Conservation (phyloP, 2,329 filamentous ascomycete genomes). For the Penicillium sp. region DNA sequence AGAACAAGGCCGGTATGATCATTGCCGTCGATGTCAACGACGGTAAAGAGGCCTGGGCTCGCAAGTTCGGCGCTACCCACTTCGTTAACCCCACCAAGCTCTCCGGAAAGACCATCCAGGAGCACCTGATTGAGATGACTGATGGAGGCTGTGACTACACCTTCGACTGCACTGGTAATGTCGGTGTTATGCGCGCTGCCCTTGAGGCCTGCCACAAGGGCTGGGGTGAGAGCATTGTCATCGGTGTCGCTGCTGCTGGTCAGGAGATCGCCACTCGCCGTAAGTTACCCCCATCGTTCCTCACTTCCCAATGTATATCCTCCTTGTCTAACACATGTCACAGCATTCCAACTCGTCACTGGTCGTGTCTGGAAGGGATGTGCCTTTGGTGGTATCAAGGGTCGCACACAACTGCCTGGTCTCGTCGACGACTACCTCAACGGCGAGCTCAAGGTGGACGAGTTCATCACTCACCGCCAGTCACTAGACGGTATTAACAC, state of each 20-base stretch:
- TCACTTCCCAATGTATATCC: slow-evolving; percentile 6
- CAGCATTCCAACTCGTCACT: slow-evolving; percentile 97
- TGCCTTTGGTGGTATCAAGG: slow-evolving; percentile 97
- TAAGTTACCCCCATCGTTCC: slow-evolving; percentile 53
- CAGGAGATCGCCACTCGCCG: slow-evolving; percentile 93
- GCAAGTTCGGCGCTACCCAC: slow-evolving; percentile 93
- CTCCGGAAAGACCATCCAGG: slow-evolving; percentile 73
- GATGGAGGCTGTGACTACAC: slow-evolving; percentile 98
- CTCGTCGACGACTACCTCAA: slow-evolving; percentile 87
- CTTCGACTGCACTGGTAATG: slow-evolving; percentile 98
- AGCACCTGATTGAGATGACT: slow-evolving; percentile 94
- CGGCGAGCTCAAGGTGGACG: slow-evolving; percentile 92
- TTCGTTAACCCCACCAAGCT: slow-evolving; percentile 92
- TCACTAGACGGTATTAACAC: slow-evolving; percentile 78
- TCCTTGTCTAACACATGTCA: slow-evolving; percentile 3
- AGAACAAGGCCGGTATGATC: slow-evolving; percentile 67
- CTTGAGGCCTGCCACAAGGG: slow-evolving; percentile 99
- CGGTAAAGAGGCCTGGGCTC: slow-evolving; percentile 83
- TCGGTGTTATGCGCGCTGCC: slow-evolving; percentile 90
- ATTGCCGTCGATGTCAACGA: slow-evolving; percentile 78
- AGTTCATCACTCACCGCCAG: slow-evolving; percentile 98
- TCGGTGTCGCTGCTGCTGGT: slow-evolving; percentile 92
- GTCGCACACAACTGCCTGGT: slow-evolving; percentile 82
- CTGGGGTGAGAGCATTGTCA: slow-evolving; percentile 97
- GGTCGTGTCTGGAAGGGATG: slow-evolving; percentile 97